Evolutionary conservation across 352 stramenopile species (phyloP).

Genomic region (Pseudoperonospora humuli): DNA sequence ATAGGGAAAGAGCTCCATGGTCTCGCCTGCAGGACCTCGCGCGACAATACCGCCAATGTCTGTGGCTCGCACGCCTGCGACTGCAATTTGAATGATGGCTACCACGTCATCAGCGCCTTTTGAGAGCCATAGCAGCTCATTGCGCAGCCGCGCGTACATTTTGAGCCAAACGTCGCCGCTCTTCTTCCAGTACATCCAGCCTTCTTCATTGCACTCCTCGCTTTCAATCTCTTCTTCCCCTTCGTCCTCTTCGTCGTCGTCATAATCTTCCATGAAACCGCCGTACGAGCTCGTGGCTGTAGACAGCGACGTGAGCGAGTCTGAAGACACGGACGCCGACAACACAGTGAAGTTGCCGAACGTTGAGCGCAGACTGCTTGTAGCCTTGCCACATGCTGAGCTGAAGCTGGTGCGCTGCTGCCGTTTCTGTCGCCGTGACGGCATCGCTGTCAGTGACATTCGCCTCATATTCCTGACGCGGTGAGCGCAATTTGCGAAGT

Average conservation of each 20-base stretch:
- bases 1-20: constrained; percentile 73
- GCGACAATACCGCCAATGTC: constrained; percentile 42
- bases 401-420: constrained; percentile 17
- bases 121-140: constrained; percentile 64
- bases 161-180: constrained; percentile 63
- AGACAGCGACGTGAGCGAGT: constrained; percentile 28
- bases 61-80: constrained; percentile 40
- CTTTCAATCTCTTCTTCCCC: constrained; percentile 17
- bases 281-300: constrained; percentile 50
- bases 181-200: constrained; percentile 76
- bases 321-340: constrained; percentile 17
- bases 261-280: constrained; percentile 30
- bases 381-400: constrained; percentile 10
- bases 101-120: constrained; percentile 30
- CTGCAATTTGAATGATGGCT: constrained; percentile 61
- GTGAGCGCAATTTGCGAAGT: constrained; percentile 23
- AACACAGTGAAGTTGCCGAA: constrained; percentile 31
- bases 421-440: constrained; percentile 18
- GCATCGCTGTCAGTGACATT: constrained; percentile 29
- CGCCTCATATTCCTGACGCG: constrained; percentile 14
- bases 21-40: constrained; percentile 44
- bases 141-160: constrained; percentile 58
- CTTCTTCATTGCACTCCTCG: constrained; percentile 28
- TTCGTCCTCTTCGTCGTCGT: too few species aligned
- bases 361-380: constrained; percentile 21